Conservation (phyloP, 495 filamentous ascomycete species). For the Tuber indicum region DNA sequence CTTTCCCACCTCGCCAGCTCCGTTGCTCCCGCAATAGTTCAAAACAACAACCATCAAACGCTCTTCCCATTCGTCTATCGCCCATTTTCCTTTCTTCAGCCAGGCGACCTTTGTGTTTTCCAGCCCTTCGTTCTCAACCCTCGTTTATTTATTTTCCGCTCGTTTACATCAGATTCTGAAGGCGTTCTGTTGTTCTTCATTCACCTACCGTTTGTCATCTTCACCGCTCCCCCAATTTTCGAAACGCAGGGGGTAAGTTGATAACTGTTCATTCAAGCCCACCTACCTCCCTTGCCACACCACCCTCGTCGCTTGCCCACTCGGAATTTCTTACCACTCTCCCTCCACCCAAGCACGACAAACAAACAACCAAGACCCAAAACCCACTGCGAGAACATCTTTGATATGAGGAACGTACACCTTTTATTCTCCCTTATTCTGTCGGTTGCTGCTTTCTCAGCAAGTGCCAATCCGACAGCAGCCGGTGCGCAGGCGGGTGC, state of each 20-base stretch:
- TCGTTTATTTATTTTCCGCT: slow-evolving; percentile 19
- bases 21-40: slow-evolving; percentile 13
- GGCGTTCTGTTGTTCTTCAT: slow-evolving; percentile 24
- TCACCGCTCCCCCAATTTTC: slow-evolving; percentile 11
- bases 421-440: slow-evolving; percentile 28
- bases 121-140: slow-evolving; percentile 14
- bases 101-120: slow-evolving; percentile 2
- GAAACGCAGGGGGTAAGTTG: slow-evolving; percentile 23
- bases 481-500: background rate
- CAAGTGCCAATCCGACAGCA: slow-evolving; percentile 17
- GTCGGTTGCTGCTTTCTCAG: slow-evolving; percentile 29
- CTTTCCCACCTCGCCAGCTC: slow-evolving; percentile 15
- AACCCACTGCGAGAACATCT: slow-evolving; percentile 8
- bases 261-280: slow-evolving; percentile 10
- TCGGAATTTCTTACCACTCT: slow-evolving; percentile 25
- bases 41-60: slow-evolving; percentile 10
- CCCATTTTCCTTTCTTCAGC: slow-evolving; percentile 7
- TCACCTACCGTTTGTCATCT: slow-evolving; percentile 21
- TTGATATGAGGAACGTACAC: slow-evolving; percentile 36
- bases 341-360: slow-evolving; percentile 5
- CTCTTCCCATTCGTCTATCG: slow-evolving; percentile 15
- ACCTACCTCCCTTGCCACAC: slow-evolving; percentile 2
- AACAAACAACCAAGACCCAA: slow-evolving; percentile 2
- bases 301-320: slow-evolving; percentile 22
- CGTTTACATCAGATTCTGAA: background rate